Evolutionary conservation across 257 asterid species (phyloP).

Genomic region (Datura wrightii): DNA sequence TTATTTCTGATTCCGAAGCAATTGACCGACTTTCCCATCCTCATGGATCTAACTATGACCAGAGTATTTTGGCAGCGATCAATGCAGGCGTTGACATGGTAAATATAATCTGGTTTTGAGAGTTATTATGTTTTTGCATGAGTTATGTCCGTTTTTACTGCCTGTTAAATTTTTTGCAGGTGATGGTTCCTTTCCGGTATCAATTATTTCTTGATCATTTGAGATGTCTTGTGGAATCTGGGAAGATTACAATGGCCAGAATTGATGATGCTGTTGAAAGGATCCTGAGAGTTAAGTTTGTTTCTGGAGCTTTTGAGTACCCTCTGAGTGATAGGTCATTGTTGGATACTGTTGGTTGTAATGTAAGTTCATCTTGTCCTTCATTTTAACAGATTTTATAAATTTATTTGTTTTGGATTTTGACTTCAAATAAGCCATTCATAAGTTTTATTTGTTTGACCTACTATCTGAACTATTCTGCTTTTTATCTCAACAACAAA

Average conservation of each 20-base stretch:
- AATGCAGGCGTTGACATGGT: constrained; percentile 90
- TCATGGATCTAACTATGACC: constrained; percentile 68
- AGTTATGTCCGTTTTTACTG: constrained; percentile 14
- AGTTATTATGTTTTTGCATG: constrained; percentile 14
- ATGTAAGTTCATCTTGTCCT: constrained; percentile 52
- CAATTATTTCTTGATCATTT: constrained; percentile 62
- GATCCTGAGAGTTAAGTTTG: constrained; percentile 80
- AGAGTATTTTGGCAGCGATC: constrained; percentile 65
- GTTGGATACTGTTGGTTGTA: constrained; percentile 63
- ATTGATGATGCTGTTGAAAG: constrained; percentile 88
- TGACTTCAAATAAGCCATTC: background rate
- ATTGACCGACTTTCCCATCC: constrained; percentile 77
- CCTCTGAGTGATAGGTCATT: constrained; percentile 65
- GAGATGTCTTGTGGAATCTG: constrained; percentile 63
- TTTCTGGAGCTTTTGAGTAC: constrained; percentile 76
- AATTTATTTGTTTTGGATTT: background rate
- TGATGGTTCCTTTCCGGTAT: constrained; percentile 81
- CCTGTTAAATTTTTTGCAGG: constrained; percentile 46
- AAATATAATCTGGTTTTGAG: constrained; percentile 11
- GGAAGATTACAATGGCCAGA: constrained; percentile 69
- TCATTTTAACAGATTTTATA: background rate
- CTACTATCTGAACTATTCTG: background rate
- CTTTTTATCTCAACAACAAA: background rate
- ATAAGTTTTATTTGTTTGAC: background rate
- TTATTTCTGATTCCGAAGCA: constrained; percentile 83